A percentile compares a stretch with the other conserved stretches of the same genome.
These are phyloP conservation scores for Friedmanniomyces endolithicus DNA, from an alignment of 495 filamentous ascomycete genomes.

Conservation along the genomic window DNA sequence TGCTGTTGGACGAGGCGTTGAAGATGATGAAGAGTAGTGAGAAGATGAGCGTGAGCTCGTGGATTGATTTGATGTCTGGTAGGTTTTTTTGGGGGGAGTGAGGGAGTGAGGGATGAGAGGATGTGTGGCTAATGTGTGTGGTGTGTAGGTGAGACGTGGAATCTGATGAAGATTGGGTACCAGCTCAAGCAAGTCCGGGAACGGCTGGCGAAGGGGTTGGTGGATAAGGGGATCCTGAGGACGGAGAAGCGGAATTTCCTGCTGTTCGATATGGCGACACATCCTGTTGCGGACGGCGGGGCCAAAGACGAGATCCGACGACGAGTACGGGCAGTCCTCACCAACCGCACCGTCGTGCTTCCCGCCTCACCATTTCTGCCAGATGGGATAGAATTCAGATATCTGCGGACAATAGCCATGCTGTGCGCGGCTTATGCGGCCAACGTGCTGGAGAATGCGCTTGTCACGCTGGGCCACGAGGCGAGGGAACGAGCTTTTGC, in stretches of 20 bases:
- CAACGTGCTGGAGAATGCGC: slow-evolving; percentile 95
- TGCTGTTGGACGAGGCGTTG: slow-evolving; percentile 91
- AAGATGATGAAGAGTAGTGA: slow-evolving; percentile 99
- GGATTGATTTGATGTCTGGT: slow-evolving; percentile 99
- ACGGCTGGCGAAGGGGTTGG: slow-evolving; percentile 91
- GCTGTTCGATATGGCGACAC: slow-evolving; percentile 98
- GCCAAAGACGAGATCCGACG: slow-evolving; percentile 94
- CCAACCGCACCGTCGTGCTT: slow-evolving; percentile 84
- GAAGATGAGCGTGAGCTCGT: slow-evolving; percentile 97
- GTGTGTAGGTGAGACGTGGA: slow-evolving; percentile 86
- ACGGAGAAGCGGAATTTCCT: slow-evolving; percentile 99
- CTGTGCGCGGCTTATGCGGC: slow-evolving; percentile 96
- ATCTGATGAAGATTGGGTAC: slow-evolving; percentile 99
- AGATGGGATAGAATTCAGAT: slow-evolving; percentile 85
- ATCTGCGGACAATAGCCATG: slow-evolving; percentile 83
- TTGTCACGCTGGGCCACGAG: slow-evolving; percentile 86
- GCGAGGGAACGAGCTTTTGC: slow-evolving; percentile 85
- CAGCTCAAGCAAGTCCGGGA: slow-evolving; percentile 98
- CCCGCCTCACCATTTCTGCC: slow-evolving; percentile 73
- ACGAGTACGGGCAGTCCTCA: slow-evolving; percentile 84
- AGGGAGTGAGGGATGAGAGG: neutral
- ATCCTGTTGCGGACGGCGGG: slow-evolving; percentile 92
- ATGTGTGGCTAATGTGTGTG: neutral
- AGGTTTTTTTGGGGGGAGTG: slow-evolving; percentile 30
- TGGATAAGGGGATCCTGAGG: slow-evolving; percentile 95